These are phyloP conservation scores for Dipteronia dyeriana DNA, from an alignment of 345 rosid species.

Conservation along the genomic window DNA sequence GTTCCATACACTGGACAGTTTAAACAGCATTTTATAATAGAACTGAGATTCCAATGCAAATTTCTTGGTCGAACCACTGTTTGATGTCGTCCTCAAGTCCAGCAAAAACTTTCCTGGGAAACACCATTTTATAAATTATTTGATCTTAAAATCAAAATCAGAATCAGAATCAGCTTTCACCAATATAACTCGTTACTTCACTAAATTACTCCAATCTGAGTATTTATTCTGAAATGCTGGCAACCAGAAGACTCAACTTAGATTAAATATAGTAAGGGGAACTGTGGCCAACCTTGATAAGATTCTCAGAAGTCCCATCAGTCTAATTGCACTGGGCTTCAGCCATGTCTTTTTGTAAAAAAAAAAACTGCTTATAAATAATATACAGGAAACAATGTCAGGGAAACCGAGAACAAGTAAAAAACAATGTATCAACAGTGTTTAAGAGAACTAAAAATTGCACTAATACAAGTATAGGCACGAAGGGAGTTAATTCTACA, in stretches of 20 bases:
- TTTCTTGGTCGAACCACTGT: neutral
- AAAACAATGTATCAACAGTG: neutral
- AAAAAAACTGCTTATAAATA: neutral
- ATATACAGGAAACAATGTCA: neutral
- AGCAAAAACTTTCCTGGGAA: neutral
- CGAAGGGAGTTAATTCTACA: neutral
- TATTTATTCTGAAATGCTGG: neutral
- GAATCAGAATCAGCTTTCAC: too few species aligned
- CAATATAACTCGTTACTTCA: too few species aligned
- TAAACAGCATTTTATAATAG: neutral
- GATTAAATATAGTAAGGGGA: neutral
- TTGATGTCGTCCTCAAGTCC: neutral
- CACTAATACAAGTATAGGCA: neutral
- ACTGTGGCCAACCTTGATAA: conserved; percentile 3
- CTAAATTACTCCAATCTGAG: too few species aligned
- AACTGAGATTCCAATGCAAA: neutral
- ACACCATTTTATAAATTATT: neutral
- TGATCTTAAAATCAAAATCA: too few species aligned
- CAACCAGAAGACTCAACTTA: neutral
- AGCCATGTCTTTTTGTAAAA: conserved; percentile 79
- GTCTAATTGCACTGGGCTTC: conserved; percentile 80
- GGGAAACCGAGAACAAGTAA: neutral
- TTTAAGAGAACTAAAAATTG: neutral
- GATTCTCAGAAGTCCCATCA: conserved; percentile 69
- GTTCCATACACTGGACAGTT: neutral